Base-by-base conservation (phyloP, 805 yeast genomes). In the Saccharomycopsis fibuligera region DNA sequence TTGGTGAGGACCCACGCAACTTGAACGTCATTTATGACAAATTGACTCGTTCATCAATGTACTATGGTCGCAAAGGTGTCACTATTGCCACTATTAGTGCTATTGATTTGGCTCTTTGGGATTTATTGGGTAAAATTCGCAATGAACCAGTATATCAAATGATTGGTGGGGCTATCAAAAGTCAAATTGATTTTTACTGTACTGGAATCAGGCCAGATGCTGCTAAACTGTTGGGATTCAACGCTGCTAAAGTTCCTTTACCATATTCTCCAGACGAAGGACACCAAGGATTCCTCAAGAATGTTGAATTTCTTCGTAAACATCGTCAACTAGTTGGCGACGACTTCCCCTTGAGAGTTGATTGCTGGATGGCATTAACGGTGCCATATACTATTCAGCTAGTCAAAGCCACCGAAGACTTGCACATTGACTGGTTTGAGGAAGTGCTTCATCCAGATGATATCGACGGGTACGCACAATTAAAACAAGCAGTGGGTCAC, bases 231-330 rank as follows among this genome's bases (percentile, higher is more conserved):
- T 68, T 71, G 74, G 77, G 78, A 19, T 73, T 73, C 65, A 72
- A 75, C 74, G 77, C 77, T 52, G 77, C 74, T 39, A 73, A 73
- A 56, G 78, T 73, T 42, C 74, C 77, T 1, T 65, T 73, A 41
- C 78, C 78, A 40, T 71, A 62, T 53, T 73, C 76, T 19, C 76
- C 78, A 14, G 75, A 68, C 56, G 77, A 73, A 57, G 78, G 77
- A n/a, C 69, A 64, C 53, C 65, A 53, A 45, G 77, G 78, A 17
- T 59, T 73, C 41, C 58, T 61, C 44, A 72, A 72, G 59, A 73
- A 73, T 48, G 70, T 73, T 54, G 74, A 67, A 54, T 73, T 72
- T 56, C 62, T 73, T 40, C 60, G 60, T 24, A 64, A 68, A 48
- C 75, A 73, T 56, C 65, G 78, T 45, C 64, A 70, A 44, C 51